These are phyloP conservation scores for Luffa aegyptiaca DNA, from an alignment of 306 rosid species.

Conservation along the genomic window DNA sequence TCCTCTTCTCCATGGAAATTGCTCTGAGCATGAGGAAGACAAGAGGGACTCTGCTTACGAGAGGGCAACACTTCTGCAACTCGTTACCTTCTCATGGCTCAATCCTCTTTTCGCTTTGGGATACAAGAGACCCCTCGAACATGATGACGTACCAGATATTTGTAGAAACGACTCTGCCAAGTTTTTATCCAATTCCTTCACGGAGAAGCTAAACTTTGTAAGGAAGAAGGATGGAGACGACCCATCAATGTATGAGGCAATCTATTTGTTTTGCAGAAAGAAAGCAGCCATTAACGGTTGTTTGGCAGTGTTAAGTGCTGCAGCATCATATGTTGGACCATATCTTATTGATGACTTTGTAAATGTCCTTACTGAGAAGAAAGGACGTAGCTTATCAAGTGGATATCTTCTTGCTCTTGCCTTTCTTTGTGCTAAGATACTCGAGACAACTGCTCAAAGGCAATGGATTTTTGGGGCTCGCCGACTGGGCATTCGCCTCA, in stretches of 20 bases:
- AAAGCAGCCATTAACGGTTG: conserved; percentile 60
- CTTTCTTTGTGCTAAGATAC: conserved; percentile 67
- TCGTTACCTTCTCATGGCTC: conserved; percentile 81
- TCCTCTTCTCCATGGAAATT: conserved; percentile 51
- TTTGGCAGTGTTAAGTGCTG: conserved; percentile 59
- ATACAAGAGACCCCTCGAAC: conserved; percentile 53
- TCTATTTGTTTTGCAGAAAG: conserved; percentile 51
- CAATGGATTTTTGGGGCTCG: conserved; percentile 96
- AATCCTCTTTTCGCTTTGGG: conserved; percentile 71
- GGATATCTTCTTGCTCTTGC: conserved; percentile 66
- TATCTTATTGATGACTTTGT: conserved; percentile 84
- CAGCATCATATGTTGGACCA: conserved; percentile 92
- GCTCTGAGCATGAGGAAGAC: conserved; percentile 18
- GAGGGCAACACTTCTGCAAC: conserved; percentile 54
- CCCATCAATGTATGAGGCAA: conserved; percentile 60
- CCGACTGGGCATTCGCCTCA: conserved; percentile 70
- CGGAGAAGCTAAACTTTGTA: conserved; percentile 39
- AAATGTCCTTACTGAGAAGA: conserved; percentile 44
- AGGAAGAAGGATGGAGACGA: conserved; percentile 43
- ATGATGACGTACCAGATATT: conserved; percentile 57
- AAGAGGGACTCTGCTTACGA: conserved; percentile 46
- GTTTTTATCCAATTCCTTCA: conserved; percentile 34
- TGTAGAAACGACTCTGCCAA: conserved; percentile 64
- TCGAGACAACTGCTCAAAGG: conserved; percentile 75
- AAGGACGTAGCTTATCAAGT: conserved; percentile 27